These are phyloP conservation scores for Trypanosoma cruzi DNA, from an alignment of 208 protist genomes.

Conservation along the genomic window DNA sequence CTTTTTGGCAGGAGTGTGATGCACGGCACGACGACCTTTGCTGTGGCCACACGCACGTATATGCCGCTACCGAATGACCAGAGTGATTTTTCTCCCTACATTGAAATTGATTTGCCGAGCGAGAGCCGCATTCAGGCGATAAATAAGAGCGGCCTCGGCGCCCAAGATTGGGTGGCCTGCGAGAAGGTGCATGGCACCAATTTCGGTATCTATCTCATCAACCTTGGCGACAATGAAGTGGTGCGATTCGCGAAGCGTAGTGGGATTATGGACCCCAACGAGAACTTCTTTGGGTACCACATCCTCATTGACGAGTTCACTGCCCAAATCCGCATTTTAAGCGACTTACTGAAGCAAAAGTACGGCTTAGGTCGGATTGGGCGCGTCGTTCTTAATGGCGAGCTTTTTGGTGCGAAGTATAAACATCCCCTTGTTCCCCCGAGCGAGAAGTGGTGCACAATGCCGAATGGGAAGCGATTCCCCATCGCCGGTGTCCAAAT, in stretches of 20 bases:
- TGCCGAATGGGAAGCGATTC: constrained; percentile 81
- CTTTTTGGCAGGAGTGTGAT: neutral
- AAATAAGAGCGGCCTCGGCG: constrained; percentile 54
- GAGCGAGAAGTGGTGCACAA: constrained; percentile 79
- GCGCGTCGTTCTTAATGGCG: constrained; percentile 77
- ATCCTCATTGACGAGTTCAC: constrained; percentile 75
- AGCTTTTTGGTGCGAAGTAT: constrained; percentile 90
- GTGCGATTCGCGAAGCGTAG: constrained; percentile 83
- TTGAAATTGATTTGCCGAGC: constrained; percentile 83
- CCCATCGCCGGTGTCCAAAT: constrained; percentile 83
- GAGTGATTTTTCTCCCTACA: constrained; percentile 79
- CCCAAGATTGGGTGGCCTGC: constrained; percentile 81
- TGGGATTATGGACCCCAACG: constrained; percentile 87
- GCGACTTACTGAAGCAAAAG: constrained; percentile 75
- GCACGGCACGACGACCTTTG: constrained; percentile 8
- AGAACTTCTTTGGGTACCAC: constrained; percentile 93
- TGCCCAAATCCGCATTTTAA: constrained; percentile 61
- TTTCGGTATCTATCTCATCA: constrained; percentile 81
- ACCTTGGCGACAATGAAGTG: constrained; percentile 47
- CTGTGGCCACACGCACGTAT: constrained; percentile 35
- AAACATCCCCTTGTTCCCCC: constrained; percentile 85
- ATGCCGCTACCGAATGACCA: constrained; percentile 72
- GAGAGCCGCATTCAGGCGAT: constrained; percentile 86
- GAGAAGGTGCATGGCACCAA: constrained; percentile 92
- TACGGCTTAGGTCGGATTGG: constrained; percentile 68